These are phyloP conservation scores for Trypanosomatidae sp. DNA, from an alignment of 208 protist genomes.

Conservation along the genomic window DNA sequence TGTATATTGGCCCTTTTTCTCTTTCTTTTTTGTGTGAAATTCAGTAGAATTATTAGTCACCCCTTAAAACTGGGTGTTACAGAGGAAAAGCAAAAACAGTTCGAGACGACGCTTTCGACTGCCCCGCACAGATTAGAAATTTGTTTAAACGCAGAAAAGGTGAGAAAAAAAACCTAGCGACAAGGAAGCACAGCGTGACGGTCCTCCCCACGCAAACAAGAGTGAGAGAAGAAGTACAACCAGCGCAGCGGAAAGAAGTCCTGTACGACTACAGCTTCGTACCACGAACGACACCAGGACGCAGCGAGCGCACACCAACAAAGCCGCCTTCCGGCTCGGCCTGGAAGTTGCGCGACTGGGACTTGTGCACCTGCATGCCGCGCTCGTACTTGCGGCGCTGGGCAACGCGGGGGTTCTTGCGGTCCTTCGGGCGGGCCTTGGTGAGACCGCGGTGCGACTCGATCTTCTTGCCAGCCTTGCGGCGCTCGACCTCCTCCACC, in stretches of 20 bases:
- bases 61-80: too few relatives aligned
- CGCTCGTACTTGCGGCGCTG: conserved; percentile 90
- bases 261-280: conserved; percentile 25
- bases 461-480: conserved; percentile 85
- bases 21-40: too few relatives aligned
- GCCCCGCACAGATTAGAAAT: too few relatives aligned
- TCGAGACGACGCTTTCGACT: too few relatives aligned
- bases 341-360: conserved; percentile 69
- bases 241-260: not conserved
- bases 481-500: conserved; percentile 68
- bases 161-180: too few relatives aligned
- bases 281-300: conserved; percentile 69
- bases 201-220: not conserved
- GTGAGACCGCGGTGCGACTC: conserved; percentile 90
- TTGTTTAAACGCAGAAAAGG: too few relatives aligned
- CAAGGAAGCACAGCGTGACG: too few relatives aligned
- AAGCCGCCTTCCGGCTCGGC: conserved; percentile 85
- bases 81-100: too few relatives aligned
- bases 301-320: conserved; percentile 73
- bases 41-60: too few relatives aligned
- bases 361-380: conserved; percentile 83
- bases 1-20: too few relatives aligned
- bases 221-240: not conserved
- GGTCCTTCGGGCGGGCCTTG: conserved; percentile 85
- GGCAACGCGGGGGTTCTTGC: conserved; percentile 87